Conservation (phyloP, 208 protist species). For the Trypanosoma congolense region DNA sequence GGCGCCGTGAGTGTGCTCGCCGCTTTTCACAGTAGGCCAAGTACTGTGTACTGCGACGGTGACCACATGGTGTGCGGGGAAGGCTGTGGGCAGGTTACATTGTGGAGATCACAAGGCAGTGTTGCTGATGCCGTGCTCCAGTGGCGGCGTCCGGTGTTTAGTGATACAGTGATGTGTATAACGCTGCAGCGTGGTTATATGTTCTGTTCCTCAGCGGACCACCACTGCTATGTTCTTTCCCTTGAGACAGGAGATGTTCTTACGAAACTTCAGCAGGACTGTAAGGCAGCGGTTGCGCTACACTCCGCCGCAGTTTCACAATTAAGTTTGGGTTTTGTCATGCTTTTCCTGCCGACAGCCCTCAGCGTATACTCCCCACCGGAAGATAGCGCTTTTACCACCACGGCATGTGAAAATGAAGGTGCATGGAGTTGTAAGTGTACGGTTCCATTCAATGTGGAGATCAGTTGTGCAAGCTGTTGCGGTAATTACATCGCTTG, state of each 20-base stretch:
- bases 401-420: not conserved
- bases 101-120: slow-evolving; percentile 44
- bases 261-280: slow-evolving; percentile 29
- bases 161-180: slow-evolving; percentile 49
- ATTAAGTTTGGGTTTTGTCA: slow-evolving; percentile 14
- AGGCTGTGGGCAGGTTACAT: slow-evolving; percentile 55
- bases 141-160: slow-evolving; percentile 47
- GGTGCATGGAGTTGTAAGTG: slow-evolving; percentile 22
- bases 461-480: slow-evolving; percentile 56
- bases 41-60: slow-evolving; percentile 57
- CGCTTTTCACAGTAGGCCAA: slow-evolving; percentile 55
- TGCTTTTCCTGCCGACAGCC: slow-evolving; percentile 28
- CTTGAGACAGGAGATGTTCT: slow-evolving; percentile 43
- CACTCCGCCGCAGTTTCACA: slow-evolving; percentile 19
- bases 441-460: slow-evolving; percentile 23
- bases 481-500: slow-evolving; percentile 41
- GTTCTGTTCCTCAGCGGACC: slow-evolving; percentile 61
- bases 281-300: slow-evolving; percentile 27
- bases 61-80: slow-evolving; percentile 77
- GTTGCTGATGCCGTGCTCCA: slow-evolving; percentile 19
- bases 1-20: slow-evolving; percentile 46
- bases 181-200: slow-evolving; percentile 39
- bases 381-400: not conserved
- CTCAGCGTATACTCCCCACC: slow-evolving; percentile 32
- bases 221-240: slow-evolving; percentile 35